Evolutionary conservation across 2,329 filamentous ascomycete species (phyloP).

Genomic region (Arthroderma uncinatum): DNA sequence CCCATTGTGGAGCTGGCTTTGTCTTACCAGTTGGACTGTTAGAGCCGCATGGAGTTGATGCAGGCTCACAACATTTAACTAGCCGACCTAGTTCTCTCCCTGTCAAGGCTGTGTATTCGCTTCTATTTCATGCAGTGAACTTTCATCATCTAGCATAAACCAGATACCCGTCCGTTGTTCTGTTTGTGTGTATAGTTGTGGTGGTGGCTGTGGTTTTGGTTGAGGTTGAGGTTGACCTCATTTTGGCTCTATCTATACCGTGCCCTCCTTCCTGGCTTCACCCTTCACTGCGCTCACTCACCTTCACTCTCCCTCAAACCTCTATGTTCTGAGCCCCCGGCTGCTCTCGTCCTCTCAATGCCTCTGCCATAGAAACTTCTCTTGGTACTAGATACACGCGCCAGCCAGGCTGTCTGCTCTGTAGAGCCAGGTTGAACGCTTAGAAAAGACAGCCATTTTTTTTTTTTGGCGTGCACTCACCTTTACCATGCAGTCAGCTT

Average conservation of each 20-base stretch:
- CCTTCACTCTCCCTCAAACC: not conserved
- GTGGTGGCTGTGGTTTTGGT: not conserved
- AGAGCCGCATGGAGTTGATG: not conserved
- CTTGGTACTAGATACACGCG: not conserved
- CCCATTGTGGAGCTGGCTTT: not conserved
- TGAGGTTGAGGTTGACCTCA: not conserved
- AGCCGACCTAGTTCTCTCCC: no score
- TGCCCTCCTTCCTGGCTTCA: not conserved
- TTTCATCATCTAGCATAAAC: not conserved
- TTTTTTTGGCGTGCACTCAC: not conserved
- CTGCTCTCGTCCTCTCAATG: not conserved
- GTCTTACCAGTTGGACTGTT: not conserved
- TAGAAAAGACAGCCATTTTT: not conserved
- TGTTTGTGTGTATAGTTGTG: not conserved
- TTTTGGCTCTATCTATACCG: not conserved
- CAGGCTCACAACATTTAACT: not conserved
- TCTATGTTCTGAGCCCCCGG: not conserved
- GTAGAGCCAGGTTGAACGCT: not conserved
- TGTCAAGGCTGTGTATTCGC: no score
- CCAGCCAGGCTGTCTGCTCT: no score
- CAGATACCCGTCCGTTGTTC: no score
- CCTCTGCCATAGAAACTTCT: not conserved
- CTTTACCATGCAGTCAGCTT: slow-evolving; percentile 14
- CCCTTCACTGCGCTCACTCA: not conserved
- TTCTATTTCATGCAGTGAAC: not conserved